A percentile compares a stretch with the other conserved stretches of the same genome.
These are phyloP conservation scores for Neurospora sp. DNA, from an alignment of 2,329 filamentous ascomycete genomes.

Conservation along the genomic window DNA sequence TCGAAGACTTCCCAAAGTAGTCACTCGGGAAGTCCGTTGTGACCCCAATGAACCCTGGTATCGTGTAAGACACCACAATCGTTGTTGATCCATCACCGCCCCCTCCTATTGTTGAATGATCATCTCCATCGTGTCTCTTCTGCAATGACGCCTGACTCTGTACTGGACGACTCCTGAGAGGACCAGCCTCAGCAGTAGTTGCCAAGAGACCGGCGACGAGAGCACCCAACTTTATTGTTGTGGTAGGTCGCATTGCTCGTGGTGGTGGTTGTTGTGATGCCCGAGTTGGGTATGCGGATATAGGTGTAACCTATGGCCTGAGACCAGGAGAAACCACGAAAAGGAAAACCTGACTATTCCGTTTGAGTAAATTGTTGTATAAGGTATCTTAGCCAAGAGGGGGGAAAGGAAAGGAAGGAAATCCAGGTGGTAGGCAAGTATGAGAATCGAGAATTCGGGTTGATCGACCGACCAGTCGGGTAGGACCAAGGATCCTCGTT, in stretches of 20 bases:
- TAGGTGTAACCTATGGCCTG: not conserved
- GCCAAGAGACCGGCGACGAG: conserved; percentile 9
- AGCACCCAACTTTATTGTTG: conserved; percentile 7
- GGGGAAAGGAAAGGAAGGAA: not conserved
- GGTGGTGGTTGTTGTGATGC: conserved; percentile 2
- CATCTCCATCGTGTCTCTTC: not conserved
- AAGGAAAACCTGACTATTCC: not conserved
- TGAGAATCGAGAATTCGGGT: not conserved
- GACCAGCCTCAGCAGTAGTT: conserved; percentile 17
- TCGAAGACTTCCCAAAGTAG: not conserved
- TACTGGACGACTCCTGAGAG: conserved; percentile 11
- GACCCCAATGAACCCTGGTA: not conserved
- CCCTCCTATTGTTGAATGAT: not conserved
- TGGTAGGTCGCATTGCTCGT: conserved; percentile 9
- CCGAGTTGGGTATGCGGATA: not conserved
- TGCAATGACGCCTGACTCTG: conserved; percentile 1
- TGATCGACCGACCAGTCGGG: not conserved
- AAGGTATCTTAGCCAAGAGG: not conserved
- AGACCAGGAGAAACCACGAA: not conserved
- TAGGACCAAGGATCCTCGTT: not conserved
- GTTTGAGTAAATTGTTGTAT: not conserved
- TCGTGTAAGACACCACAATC: not conserved
- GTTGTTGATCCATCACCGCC: not conserved
- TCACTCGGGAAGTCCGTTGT: not conserved
- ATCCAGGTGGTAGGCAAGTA: not conserved